These are phyloP conservation scores for Fraxinus sp. DNA, from an alignment of 305 asterid species.

Conservation along the genomic window DNA sequence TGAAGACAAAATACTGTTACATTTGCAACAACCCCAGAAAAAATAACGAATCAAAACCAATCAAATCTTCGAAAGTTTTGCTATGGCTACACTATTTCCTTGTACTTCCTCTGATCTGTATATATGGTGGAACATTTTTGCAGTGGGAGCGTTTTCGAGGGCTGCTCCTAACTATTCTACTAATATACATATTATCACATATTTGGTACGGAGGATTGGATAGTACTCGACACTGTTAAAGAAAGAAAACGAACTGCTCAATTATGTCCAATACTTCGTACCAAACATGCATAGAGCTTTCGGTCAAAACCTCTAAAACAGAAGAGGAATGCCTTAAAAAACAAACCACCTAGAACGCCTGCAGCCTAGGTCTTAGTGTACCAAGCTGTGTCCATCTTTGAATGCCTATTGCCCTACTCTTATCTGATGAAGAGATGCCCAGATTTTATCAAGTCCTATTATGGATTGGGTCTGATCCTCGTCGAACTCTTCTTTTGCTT, in stretches of 20 bases:
- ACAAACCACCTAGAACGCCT: neutral
- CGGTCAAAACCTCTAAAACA: neutral
- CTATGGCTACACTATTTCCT: conserved; percentile 1
- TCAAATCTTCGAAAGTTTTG: neutral
- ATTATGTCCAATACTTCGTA: neutral
- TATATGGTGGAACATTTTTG: neutral
- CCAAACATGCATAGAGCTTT: neutral
- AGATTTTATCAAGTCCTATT: conserved; percentile 17
- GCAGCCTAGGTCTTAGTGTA: neutral
- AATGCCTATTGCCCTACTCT: neutral
- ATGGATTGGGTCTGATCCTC: conserved; percentile 29
- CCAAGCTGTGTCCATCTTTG: neutral
- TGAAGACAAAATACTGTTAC: conserved; percentile 14
- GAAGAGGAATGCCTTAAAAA: neutral
- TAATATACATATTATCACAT: neutral
- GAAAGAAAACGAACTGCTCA: neutral
- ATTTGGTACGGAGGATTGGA: neutral
- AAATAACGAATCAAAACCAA: neutral
- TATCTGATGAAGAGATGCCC: neutral
- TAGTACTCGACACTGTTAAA: neutral
- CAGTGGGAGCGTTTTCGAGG: neutral
- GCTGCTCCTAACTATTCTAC: conserved; percentile 6
- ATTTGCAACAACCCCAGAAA: conserved; percentile 4
- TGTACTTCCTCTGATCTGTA: neutral
- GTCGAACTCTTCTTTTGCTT: conserved; percentile 21